A percentile compares a stretch with the other conserved stretches of the same genome.
These are phyloP conservation scores for Erodium texanum DNA, from an alignment of 441 rosid genomes.

Conservation along the genomic window DNA sequence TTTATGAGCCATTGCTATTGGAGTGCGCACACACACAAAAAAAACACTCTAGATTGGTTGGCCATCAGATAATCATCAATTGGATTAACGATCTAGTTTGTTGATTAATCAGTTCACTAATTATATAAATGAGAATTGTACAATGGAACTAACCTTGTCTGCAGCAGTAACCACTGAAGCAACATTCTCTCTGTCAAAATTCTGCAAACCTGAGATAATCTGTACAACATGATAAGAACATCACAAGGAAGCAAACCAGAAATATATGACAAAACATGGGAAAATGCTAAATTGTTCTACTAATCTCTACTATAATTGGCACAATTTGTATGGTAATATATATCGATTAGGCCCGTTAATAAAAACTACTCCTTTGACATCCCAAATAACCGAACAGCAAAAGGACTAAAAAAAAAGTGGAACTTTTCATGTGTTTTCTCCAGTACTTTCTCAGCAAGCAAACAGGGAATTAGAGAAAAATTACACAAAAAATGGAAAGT, in stretches of 20 bases:
- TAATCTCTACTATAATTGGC: background rate
- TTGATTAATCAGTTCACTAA: background rate
- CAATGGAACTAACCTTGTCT: conserved; percentile 35
- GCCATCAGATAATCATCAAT: background rate
- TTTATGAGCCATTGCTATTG: too few species aligned
- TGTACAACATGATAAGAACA: conserved; percentile 13
- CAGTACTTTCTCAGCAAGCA: background rate
- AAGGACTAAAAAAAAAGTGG: background rate
- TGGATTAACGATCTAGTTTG: background rate
- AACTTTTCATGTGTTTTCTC: background rate
- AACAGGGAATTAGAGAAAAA: background rate
- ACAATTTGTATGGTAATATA: background rate
- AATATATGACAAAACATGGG: background rate
- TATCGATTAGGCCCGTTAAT: too few species aligned
- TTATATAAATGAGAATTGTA: background rate
- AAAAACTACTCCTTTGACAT: too few species aligned
- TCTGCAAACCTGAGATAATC: conserved; percentile 54
- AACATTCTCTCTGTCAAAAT: conserved; percentile 44
- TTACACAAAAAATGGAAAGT: background rate
- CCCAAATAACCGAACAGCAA: background rate
- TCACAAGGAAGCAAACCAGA: background rate
- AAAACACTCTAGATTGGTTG: background rate
- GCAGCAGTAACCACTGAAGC: conserved; percentile 57
- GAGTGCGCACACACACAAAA: too few species aligned
- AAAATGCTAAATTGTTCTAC: background rate